A percentile compares a stretch with the other conserved stretches of the same genome.
Evolutionary conservation across 169 alveolate species (phyloP).

Genomic region (Amoebophrya sp.): DNA sequence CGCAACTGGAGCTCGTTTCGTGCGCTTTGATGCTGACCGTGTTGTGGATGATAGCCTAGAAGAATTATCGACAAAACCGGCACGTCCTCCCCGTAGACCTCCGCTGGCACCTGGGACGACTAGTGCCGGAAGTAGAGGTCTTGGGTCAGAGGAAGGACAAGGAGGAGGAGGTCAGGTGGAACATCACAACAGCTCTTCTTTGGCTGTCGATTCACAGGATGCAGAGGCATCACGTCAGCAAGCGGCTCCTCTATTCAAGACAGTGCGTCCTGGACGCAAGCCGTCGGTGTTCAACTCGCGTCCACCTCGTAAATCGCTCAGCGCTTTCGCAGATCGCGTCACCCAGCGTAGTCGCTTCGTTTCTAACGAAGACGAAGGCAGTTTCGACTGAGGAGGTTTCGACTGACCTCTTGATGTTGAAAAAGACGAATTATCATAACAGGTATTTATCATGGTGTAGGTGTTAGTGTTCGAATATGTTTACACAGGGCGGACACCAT

Average conservation of each 20-base stretch:
- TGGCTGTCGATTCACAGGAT: not conserved
- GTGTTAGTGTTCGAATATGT: not conserved
- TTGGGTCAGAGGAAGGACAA: no score
- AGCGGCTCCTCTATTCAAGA: not conserved
- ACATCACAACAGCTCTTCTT: not conserved
- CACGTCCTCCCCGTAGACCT: not conserved
- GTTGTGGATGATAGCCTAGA: no score
- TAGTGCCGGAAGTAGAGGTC: not conserved
- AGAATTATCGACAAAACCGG: not conserved
- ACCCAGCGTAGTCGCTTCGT: not conserved
- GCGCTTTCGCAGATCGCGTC: not conserved
- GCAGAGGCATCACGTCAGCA: not conserved
- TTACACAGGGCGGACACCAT: not conserved
- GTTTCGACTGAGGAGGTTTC: not conserved
- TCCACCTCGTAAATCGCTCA: not conserved
- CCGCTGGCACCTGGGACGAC: not conserved
- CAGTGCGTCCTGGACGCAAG: not conserved
- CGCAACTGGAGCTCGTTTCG: no score
- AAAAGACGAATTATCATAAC: no score
- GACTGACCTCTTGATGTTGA: not conserved
- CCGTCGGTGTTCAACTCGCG: not conserved
- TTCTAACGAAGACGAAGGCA: not conserved
- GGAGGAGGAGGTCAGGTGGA: not conserved
- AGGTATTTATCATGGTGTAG: no score
- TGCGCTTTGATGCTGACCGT: no score